Conservation (phyloP, 192 early-diverging fungal genomes). For the Geranomyces michiganensis region DNA sequence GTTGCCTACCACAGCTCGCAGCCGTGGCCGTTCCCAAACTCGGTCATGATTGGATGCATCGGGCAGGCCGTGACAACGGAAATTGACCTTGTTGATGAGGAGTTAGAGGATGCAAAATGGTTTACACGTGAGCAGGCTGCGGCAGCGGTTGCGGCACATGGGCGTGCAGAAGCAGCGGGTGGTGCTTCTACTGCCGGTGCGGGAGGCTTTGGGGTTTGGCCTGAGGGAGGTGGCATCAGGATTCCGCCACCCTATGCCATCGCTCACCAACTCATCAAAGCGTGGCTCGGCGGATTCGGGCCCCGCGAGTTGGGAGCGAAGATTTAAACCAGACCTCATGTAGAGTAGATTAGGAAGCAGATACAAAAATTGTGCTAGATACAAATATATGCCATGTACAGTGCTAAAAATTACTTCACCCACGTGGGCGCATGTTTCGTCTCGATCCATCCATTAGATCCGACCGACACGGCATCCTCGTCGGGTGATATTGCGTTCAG, state of each 20-base stretch:
- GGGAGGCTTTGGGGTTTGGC: background rate
- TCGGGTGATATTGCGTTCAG: background rate
- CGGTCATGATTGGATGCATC: conserved; percentile 58
- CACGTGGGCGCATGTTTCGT: background rate
- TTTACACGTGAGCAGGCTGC: conserved; percentile 43
- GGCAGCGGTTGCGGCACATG: conserved; percentile 26
- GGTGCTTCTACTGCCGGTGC: background rate
- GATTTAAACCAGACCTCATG: too few species aligned
- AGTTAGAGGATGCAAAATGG: conserved; percentile 50
- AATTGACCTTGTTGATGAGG: conserved; percentile 46
- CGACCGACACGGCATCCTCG: background rate
- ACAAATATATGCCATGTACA: too few species aligned
- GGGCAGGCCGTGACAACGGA: conserved; percentile 39
- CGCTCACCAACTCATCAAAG: conserved; percentile 41
- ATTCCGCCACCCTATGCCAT: conserved; percentile 44
- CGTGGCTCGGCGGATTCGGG: conserved; percentile 31
- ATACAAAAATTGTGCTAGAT: too few species aligned
- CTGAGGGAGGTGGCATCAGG: conserved; percentile 1
- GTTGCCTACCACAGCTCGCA: conserved; percentile 57
- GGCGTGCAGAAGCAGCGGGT: too few species aligned
- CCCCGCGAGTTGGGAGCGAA: background rate
- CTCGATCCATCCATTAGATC: background rate
- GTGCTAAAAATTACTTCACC: background rate
- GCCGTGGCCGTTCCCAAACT: conserved; percentile 67
- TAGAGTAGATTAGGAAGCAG: too few species aligned